phyloP scores from a whole-genome alignment of 106 monocot genomes.

The Dioscorea zingiberensis region DNA sequence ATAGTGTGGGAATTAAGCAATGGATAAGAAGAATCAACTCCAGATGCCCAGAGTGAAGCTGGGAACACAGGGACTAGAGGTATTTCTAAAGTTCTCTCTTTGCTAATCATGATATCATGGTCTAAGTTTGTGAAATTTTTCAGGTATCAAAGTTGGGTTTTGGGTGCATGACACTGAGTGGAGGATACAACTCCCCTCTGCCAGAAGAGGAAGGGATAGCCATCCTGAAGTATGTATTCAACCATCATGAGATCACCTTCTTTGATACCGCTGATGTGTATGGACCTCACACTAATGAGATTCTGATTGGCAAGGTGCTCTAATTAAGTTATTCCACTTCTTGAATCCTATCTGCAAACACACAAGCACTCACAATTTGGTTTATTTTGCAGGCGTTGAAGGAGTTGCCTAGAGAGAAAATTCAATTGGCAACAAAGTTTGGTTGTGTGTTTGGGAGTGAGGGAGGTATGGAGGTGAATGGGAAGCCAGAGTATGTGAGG shows the following conservation, averaged over 20 bases:
- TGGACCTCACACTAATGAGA: constrained; percentile 44
- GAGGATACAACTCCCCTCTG: constrained; percentile 48
- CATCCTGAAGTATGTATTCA: constrained; percentile 53
- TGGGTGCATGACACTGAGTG: constrained; percentile 64
- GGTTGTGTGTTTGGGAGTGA: constrained; percentile 13
- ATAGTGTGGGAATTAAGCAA: no score
- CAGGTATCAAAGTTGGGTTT: constrained; percentile 67
- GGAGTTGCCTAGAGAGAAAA: constrained; percentile 34
- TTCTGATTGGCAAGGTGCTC: constrained; percentile 31
- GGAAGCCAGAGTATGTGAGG: constrained; percentile 43
- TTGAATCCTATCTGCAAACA: no score
- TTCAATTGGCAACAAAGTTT: constrained; percentile 52
- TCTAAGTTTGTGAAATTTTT: no score
- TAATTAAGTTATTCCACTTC: not conserved
- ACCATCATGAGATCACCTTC: constrained; percentile 53
- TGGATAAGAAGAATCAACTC: no score
- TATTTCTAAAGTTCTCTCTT: not conserved
- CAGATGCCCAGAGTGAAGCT: constrained; percentile 25
- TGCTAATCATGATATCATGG: no score
- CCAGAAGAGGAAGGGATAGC: constrained; percentile 45
- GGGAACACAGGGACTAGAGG: constrained; percentile 37
- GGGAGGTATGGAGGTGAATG: constrained; percentile 16
- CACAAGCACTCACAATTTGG: no score
- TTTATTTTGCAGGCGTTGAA: constrained; percentile 40
- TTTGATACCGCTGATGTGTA: constrained; percentile 69